Evolutionary conservation across 2,329 filamentous ascomycete species (phyloP).

Genomic region (Pestalotiopsis sp.): DNA sequence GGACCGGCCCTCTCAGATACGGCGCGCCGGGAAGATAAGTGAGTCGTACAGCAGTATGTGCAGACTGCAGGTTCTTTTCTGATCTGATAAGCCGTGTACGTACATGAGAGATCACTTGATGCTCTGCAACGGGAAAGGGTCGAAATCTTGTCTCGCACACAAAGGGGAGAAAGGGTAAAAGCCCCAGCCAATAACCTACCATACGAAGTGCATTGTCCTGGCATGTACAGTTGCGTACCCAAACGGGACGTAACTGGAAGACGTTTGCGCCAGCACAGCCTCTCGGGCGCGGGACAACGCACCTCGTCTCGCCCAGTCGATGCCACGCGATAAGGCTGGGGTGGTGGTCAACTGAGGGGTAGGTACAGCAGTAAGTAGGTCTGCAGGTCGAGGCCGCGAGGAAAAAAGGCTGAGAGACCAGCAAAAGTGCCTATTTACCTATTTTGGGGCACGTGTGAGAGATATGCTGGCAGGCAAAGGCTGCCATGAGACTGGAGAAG

Average conservation of each 20-base stretch:
- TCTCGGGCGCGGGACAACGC: not conserved
- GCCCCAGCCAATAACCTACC: not conserved
- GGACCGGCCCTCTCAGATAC: no score
- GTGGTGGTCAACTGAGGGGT: conserved; percentile 8
- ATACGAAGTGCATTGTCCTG: not conserved
- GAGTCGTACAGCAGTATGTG: no score
- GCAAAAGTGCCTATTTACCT: conserved; percentile 5
- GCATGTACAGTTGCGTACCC: not conserved
- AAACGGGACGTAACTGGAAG: not conserved
- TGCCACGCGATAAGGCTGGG: conserved; percentile 12
- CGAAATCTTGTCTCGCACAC: not conserved
- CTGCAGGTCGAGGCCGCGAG: not conserved
- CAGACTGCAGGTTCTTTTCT: no score
- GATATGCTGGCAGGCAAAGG: not conserved
- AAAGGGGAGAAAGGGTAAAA: not conserved
- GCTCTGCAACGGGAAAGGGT: not conserved
- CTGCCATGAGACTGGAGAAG: not conserved
- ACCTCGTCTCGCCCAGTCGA: not conserved
- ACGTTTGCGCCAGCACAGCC: conserved; percentile 3
- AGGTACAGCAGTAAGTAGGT: not conserved
- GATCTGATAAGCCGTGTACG: no score
- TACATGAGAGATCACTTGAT: not conserved
- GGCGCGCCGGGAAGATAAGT: no score
- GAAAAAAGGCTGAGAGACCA: not conserved
- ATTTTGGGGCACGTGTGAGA: not conserved